phyloP scores from a whole-genome alignment of 129 eudicot genomes.

The Logfia minima region DNA sequence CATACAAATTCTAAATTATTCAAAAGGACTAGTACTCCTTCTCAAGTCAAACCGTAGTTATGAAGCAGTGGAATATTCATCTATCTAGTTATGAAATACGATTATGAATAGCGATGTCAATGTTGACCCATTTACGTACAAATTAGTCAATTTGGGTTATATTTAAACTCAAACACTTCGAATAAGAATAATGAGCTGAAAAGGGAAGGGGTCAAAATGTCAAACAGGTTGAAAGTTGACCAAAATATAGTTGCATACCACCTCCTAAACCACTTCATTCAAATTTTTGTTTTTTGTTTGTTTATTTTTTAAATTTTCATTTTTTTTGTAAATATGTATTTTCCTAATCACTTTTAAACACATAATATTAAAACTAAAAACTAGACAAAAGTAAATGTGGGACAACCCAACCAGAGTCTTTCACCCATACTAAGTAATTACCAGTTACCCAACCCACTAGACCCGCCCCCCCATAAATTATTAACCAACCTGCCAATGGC shows the following conservation, averaged over 20 bases:
- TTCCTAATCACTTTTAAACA: background rate
- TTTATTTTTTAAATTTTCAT: no score
- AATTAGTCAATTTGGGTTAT: background rate
- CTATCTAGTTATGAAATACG: background rate
- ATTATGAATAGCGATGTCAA: no score
- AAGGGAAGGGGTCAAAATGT: background rate
- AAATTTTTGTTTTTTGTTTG: no score
- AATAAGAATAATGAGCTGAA: background rate
- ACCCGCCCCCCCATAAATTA: background rate
- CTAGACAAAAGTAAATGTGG: background rate
- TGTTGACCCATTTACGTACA: background rate
- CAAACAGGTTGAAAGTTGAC: background rate
- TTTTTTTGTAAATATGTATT: background rate
- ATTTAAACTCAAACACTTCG: background rate
- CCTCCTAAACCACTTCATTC: background rate
- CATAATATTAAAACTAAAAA: background rate
- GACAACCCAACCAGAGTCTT: background rate
- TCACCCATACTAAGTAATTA: background rate
- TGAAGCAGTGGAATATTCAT: background rate
- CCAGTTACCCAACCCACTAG: background rate
- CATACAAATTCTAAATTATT: background rate
- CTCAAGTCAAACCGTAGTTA: background rate
- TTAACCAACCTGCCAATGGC: conserved; percentile 78
- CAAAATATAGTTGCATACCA: background rate
- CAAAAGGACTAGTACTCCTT: background rate